Base-by-base conservation (phyloP, 768 basidiomycete species). In the Mrakia hoshinonis region DNA sequence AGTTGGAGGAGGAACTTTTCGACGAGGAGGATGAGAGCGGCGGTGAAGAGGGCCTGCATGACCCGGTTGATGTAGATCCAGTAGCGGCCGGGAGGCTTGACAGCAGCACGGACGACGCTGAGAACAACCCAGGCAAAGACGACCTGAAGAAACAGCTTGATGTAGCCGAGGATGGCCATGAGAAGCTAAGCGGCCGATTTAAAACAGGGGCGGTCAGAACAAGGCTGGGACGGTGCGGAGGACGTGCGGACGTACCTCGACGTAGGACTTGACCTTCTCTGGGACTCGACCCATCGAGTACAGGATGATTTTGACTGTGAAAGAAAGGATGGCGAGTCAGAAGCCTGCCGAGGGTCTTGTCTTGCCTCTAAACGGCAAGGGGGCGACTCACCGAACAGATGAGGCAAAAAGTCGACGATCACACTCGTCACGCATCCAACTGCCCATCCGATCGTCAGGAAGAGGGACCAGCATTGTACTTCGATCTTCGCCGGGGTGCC, bases 71-170 rank as follows among this genome's bases (percentile, higher is more conserved):
- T 79, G 69, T 84, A 83, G 4, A 80, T 77, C 90, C 89, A 90
- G 74, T 89, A 89, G 1, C 79, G 76, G 13, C 85, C 87, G 0
- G 86, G 83, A 15, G 89, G 89, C 4, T 85, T 76, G 75, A 86
- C 83, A 29, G 85, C 79, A 1, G 82, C 78, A 51, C 84, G 84
- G 72, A 88, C 84, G 64, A 85, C 83, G 22, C 87, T 88, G 55
- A 90, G 80, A 26, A 85, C 82, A 74, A 90, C 85, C 90, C 90
- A 91, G 61, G 85, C 83, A 86, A 87, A 89, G 3, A 85, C 78
- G 3, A 87, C 81, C 72, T 87, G 87, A 11, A 91, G 81, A 2
- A 83, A 80, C 10, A 90, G 80, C 76, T 90, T 90, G 34, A 90
- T 78, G 88, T 89, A 90, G 34, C 82, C 81, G 13, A 85, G 84